These are phyloP conservation scores for Podospora appendiculata DNA, from an alignment of 495 filamentous ascomycete species.

Conservation along the genomic window DNA sequence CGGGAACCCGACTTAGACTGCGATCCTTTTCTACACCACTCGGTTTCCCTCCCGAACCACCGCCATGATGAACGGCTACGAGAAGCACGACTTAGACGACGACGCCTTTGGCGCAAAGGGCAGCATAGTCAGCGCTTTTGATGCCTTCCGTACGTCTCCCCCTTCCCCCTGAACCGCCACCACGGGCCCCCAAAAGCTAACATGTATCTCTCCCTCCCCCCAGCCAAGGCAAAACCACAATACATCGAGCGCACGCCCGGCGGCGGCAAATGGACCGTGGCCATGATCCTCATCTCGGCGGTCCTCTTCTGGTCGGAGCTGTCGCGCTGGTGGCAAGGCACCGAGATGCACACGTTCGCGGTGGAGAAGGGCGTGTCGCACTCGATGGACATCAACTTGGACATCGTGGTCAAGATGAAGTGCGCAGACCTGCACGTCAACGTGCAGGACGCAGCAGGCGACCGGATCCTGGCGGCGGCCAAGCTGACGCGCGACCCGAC, in stretches of 20 bases:
- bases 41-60: too few relatives aligned
- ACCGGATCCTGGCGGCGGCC: constrained; percentile 78
- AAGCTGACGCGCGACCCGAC: constrained; percentile 70
- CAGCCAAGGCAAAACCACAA: constrained; percentile 93
- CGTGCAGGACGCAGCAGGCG: constrained; percentile 91
- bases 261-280: constrained; percentile 89
- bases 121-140: constrained; percentile 73
- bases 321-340: constrained; percentile 71
- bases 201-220: constrained; percentile 18
- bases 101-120: constrained; percentile 70
- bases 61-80: constrained; percentile 48
- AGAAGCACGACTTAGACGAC: constrained; percentile 64
- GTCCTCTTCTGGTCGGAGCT: constrained; percentile 72
- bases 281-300: constrained; percentile 63
- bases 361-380: constrained; percentile 91
- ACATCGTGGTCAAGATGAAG: constrained; percentile 85
- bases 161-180: background rate
- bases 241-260: constrained; percentile 74
- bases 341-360: constrained; percentile 78
- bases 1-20: background rate
- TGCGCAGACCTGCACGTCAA: constrained; percentile 89
- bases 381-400: constrained; percentile 86
- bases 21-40: background rate
- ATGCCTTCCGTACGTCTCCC: constrained; percentile 74
- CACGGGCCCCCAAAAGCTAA: background rate